Base-by-base conservation (phyloP, 495 filamentous ascomycete species). In the Echria macrotheca region DNA sequence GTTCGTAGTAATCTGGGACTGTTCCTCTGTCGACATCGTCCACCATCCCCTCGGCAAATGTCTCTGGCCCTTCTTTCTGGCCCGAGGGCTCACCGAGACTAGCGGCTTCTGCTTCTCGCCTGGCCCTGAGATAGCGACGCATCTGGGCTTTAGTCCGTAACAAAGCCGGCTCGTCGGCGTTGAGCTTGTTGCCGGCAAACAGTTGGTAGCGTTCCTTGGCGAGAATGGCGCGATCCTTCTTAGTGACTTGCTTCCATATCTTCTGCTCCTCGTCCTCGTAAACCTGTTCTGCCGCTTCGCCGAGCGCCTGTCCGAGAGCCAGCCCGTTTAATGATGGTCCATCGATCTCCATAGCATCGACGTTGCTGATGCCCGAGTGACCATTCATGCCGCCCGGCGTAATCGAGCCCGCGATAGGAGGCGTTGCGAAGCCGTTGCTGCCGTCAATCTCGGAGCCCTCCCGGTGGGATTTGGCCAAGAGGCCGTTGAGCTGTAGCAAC, bases 241-340 rank as follows among this genome's bases (percentile, higher is more conserved):
- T 96, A 2, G 93, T 99, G 29, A 96, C 87, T 64, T 95, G 91
- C 71, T 97, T 99, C 93, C 93, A 99, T 32, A 90, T 87, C 61
- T 94, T 94, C 70, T 91, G 95, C 56, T 95, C 91, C 1, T 87
- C 80, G 56, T 96, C 91, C 53, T 96, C 78, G 40, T 65, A 74
- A 3, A 63, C 68, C 53, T 80, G 71, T 28, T 79, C 74, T 5
- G 74, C 75, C 21, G 74, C 74, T 18, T 75, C 69, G 10, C 69
- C 69, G 41, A 78, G 64, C 5, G 74, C 75, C 40, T 76, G 72
- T 23, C 69, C 72, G 17, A 82, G 54, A 2, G 74, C 69, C 54
- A 85, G 73, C 21, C 80, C 81, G 52, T 78, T 84, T 24, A 83
- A 67, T 10, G 80, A 79, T 6, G 79, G 75, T 5, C 78, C 85